A percentile compares a stretch with the other conserved stretches of the same genome.
phyloP scores from a whole-genome alignment of 768 basidiomycete species.

The Lactarius trivialis region DNA sequence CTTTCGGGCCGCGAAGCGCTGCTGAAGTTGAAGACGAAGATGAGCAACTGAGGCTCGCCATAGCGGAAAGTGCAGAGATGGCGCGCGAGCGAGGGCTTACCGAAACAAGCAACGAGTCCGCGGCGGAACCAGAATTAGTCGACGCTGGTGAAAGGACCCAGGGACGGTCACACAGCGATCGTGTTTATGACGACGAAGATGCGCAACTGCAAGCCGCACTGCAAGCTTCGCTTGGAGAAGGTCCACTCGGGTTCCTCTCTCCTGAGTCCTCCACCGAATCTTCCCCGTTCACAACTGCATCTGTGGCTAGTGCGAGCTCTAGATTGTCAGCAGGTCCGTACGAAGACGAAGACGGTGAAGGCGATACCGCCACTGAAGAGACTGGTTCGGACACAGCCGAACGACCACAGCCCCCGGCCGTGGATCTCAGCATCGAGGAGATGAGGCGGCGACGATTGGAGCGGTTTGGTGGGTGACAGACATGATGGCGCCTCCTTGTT shows the following conservation, averaged over 20 bases:
- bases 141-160: not conserved
- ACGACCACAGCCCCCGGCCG: not conserved
- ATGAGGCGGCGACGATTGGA: constrained; percentile 30
- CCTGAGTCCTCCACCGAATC: constrained; percentile 25
- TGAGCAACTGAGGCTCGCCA: constrained; percentile 47
- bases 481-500: not conserved
- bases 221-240: constrained; percentile 66
- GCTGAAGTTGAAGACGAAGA: constrained; percentile 51
- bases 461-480: constrained; percentile 26
- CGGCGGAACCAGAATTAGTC: not conserved
- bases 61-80: constrained; percentile 53
- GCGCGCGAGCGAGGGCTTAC: constrained; percentile 30
- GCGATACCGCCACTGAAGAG: constrained; percentile 12
- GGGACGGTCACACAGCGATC: constrained; percentile 24
- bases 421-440: constrained; percentile 27
- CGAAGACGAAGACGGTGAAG: not conserved
- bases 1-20: constrained; percentile 13
- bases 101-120: constrained; percentile 21
- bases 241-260: constrained; percentile 45
- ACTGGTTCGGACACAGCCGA: constrained; percentile 12
- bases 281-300: constrained; percentile 6
- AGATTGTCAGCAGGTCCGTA: not conserved
- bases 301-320: not conserved
- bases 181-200: constrained; percentile 83
- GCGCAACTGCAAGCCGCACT: constrained; percentile 83